Evolutionary conservation across 306 rosid genomes (phyloP).

Genomic region (Acacia confusa): DNA sequence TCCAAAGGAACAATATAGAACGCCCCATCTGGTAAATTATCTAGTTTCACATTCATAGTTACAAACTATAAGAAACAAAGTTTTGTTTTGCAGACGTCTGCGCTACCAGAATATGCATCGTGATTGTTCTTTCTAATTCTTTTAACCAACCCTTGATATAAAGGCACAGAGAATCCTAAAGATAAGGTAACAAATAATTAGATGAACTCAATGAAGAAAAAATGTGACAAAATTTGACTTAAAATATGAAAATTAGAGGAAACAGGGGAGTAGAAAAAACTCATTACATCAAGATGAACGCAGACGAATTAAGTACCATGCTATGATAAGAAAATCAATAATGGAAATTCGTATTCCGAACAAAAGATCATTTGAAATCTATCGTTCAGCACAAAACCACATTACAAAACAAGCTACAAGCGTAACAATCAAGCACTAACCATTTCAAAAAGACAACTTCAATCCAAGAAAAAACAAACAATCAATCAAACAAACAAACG

Average conservation of each 20-base stretch:
- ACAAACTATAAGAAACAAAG: constrained; percentile 26
- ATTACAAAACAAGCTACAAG: constrained; percentile 24
- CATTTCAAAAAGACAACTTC: constrained; percentile 18
- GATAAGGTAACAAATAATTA: constrained; percentile 11
- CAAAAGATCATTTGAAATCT: constrained; percentile 11
- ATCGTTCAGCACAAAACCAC: constrained; percentile 27
- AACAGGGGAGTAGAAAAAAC: not conserved
- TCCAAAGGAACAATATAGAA: constrained; percentile 21
- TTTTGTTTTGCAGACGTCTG: not conserved
- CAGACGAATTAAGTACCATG: not conserved
- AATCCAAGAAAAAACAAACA: constrained; percentile 12
- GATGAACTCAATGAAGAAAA: constrained; percentile 15
- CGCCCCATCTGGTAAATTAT: not conserved
- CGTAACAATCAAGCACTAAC: constrained; percentile 32
- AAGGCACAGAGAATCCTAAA: constrained; percentile 27
- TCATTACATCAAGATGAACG: not conserved
- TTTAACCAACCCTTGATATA: constrained; percentile 6
- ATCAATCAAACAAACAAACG: not conserved
- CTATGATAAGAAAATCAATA: constrained; percentile 8
- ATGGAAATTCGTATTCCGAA: not conserved
- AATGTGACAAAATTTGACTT: constrained; percentile 9
- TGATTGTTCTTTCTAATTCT: constrained; percentile 13
- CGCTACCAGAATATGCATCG: constrained; percentile 21
- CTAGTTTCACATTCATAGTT: constrained; percentile 15
- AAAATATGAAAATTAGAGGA: not conserved